These are phyloP conservation scores for Potentilla sterilis DNA, from an alignment of 306 rosid genomes.

Conservation along the genomic window DNA sequence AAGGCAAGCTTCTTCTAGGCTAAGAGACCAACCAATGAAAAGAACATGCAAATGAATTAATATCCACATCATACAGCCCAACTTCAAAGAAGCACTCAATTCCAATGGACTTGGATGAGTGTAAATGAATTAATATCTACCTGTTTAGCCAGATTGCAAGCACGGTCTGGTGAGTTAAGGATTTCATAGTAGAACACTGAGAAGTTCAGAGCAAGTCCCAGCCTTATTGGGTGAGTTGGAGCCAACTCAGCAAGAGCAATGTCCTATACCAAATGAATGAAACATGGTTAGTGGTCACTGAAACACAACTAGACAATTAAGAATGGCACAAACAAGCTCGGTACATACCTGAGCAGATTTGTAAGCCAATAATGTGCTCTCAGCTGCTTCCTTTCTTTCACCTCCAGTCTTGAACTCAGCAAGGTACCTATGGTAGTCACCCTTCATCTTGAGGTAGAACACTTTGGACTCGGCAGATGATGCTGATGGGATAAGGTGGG, in stretches of 20 bases:
- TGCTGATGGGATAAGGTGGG: slow-evolving; percentile 85
- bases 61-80: background rate
- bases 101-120: background rate
- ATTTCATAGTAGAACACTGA: slow-evolving; percentile 95
- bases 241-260: slow-evolving; percentile 76
- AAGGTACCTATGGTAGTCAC: slow-evolving; percentile 91
- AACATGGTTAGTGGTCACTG: slow-evolving; percentile 2
- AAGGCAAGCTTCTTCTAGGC: no score
- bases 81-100: background rate
- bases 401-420: slow-evolving; percentile 89
- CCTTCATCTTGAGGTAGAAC: slow-evolving; percentile 92
- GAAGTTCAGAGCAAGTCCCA: slow-evolving; percentile 96
- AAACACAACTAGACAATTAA: background rate
- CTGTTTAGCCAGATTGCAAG: slow-evolving; percentile 95
- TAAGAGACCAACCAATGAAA: background rate
- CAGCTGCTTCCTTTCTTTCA: slow-evolving; percentile 90
- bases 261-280: slow-evolving; percentile 48
- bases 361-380: slow-evolving; percentile 90
- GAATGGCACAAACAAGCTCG: background rate
- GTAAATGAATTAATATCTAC: slow-evolving; percentile 22
- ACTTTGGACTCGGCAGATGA: slow-evolving; percentile 75
- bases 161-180: slow-evolving; percentile 95
- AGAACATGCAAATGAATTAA: background rate
- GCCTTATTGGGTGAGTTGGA: slow-evolving; percentile 95
- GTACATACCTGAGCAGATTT: slow-evolving; percentile 84